Percentiles rank a stretch among this genome's conserved stretches.
Evolutionary conservation across 441 rosid species (phyloP).

Genomic region (Gossypium davidsonii): DNA sequence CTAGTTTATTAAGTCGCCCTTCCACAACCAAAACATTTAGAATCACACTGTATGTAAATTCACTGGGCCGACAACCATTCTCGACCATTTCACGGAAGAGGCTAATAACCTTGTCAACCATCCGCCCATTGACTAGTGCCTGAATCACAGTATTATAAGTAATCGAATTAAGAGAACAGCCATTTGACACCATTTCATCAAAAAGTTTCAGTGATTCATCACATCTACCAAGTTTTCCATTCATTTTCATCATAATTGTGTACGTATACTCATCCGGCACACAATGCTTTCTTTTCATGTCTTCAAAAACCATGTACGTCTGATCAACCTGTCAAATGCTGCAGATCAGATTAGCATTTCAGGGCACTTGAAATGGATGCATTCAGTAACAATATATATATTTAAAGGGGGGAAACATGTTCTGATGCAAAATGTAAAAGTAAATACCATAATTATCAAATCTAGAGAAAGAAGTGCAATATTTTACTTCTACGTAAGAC

Average conservation of each 20-base stretch:
- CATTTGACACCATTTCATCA: conserved; percentile 62
- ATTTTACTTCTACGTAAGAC: background rate
- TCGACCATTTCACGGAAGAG: conserved; percentile 72
- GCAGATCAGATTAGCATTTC: conserved; percentile 52
- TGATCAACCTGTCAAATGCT: conserved; percentile 67
- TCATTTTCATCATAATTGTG: conserved; percentile 80
- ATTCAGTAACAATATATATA: background rate
- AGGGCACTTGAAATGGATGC: conserved; percentile 22
- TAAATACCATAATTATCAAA: background rate
- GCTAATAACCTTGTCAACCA: conserved; percentile 55
- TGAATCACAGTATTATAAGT: conserved; percentile 75
- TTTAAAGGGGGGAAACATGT: background rate
- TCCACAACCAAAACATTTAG: conserved; percentile 60
- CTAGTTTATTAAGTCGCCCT: conserved; percentile 70
- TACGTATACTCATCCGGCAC: conserved; percentile 73
- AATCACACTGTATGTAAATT: conserved; percentile 64
- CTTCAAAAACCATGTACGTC: conserved; percentile 66
- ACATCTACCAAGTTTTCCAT: conserved; percentile 66
- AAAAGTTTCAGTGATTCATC: conserved; percentile 51
- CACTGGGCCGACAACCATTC: conserved; percentile 58
- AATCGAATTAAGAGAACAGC: conserved; percentile 49
- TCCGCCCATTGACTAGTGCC: conserved; percentile 55
- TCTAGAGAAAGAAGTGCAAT: background rate
- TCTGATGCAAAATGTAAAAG: background rate
- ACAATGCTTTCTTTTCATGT: conserved; percentile 65